A percentile compares a stretch with the other conserved stretches of the same genome.
Conservation (phyloP, 1,139 yeast genomes). For the Komagataea norvegica region DNA sequence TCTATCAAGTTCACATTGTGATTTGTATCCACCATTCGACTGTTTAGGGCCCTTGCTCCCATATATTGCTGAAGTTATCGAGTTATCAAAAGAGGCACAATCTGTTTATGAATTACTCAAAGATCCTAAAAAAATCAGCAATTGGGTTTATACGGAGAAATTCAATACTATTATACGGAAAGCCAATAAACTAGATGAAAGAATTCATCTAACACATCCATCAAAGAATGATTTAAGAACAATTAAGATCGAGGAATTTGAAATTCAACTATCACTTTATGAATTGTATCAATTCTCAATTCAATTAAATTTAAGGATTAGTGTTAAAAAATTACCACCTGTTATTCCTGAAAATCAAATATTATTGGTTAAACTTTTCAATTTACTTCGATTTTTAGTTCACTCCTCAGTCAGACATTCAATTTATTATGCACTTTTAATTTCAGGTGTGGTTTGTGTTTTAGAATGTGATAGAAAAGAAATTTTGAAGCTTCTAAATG, state of each 20-base stretch:
- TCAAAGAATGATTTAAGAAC: slow-evolving; percentile 6
- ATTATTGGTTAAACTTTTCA: slow-evolving; percentile 3
- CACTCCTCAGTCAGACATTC: slow-evolving; percentile 4
- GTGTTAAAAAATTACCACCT: slow-evolving; percentile 4
- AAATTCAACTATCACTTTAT: slow-evolving; percentile 6
- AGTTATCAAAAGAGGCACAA: slow-evolving; percentile 3
- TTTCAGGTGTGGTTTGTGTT: slow-evolving; percentile 1
- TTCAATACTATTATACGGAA: slow-evolving; percentile 3
- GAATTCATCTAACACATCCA: slow-evolving; percentile 5
- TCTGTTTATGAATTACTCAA: slow-evolving; percentile 2
- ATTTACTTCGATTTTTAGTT: slow-evolving; percentile 6
- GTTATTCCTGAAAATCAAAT: slow-evolving; percentile 5
- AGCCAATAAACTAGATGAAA: slow-evolving; percentile 4
- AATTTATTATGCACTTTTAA: slow-evolving; percentile 1
- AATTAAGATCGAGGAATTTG: slow-evolving; percentile 5
- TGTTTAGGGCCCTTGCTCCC: slow-evolving; percentile 3
- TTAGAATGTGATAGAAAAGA: slow-evolving; percentile 5
- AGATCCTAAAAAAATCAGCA: slow-evolving; percentile 3
- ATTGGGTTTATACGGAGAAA: slow-evolving; percentile 6
- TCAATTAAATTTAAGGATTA: slow-evolving; percentile 2
- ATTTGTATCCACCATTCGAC: slow-evolving; percentile 4
- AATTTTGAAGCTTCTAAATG: slow-evolving; percentile 1
- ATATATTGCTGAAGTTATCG: slow-evolving; percentile 2
- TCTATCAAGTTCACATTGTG: background rate
- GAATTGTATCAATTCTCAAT: slow-evolving; percentile 4